phyloP scores from a whole-genome alignment of 2,329 filamentous ascomycete genomes.

The Hymenotorrendiella dingleyae region DNA sequence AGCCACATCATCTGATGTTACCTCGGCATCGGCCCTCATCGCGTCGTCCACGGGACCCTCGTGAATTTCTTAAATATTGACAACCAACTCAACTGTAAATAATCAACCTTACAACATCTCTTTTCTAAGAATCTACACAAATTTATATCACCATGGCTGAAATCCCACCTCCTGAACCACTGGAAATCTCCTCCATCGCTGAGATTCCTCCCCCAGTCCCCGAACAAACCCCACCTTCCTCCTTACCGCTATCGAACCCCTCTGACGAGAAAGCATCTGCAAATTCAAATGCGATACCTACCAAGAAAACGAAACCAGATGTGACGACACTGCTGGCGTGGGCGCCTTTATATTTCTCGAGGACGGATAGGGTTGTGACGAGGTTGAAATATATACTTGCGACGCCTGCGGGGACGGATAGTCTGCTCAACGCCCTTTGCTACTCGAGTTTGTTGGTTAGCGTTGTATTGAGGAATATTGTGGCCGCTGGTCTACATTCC shows the following conservation, averaged over 20 bases:
- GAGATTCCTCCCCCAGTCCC: not conserved
- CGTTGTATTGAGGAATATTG: not conserved
- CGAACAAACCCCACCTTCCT: not conserved
- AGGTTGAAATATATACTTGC: slow-evolving; percentile 58
- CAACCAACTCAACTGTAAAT: too few species aligned
- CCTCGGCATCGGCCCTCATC: too few species aligned
- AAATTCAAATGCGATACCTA: slow-evolving; percentile 8
- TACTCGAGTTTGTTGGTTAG: slow-evolving; percentile 54
- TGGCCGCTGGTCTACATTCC: too few species aligned
- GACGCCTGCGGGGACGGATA: slow-evolving; percentile 64
- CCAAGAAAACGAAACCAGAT: slow-evolving; percentile 18
- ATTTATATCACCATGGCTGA: too few species aligned
- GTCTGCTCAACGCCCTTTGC: slow-evolving; percentile 60
- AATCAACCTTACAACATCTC: too few species aligned
- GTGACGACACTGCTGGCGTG: slow-evolving; percentile 21
- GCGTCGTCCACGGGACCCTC: too few species aligned
- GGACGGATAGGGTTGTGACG: slow-evolving; percentile 34
- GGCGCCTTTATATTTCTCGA: slow-evolving; percentile 29
- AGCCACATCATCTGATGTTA: too few species aligned
- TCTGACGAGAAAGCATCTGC: not conserved
- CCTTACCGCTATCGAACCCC: not conserved
- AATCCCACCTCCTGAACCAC: too few species aligned
- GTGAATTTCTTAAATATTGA: too few species aligned
- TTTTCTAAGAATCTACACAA: too few species aligned
- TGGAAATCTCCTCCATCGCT: too few species aligned